Evolutionary conservation across 805 yeast genomes (phyloP).

Genomic region (Wickerhamomyces bisporus): DNA sequence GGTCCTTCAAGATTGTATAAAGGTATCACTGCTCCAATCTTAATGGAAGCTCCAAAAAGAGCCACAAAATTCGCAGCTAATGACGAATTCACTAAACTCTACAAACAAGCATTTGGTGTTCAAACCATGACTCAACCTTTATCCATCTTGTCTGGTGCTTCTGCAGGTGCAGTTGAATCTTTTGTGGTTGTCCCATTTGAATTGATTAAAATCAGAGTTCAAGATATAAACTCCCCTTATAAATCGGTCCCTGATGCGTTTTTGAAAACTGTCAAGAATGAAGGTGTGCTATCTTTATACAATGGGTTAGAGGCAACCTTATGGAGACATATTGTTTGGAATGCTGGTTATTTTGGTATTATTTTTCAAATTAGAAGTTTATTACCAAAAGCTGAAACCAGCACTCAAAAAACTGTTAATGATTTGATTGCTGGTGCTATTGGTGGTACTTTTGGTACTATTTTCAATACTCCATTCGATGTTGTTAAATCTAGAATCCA

Average conservation of each 20-base stretch:
- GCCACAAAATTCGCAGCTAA: conserved; percentile 98
- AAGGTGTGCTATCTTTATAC: conserved; percentile 82
- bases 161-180: conserved; percentile 96
- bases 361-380: conserved; percentile 79
- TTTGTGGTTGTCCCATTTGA: conserved; percentile 98
- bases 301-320: conserved; percentile 95
- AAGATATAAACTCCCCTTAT: conserved; percentile 79
- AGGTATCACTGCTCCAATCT: conserved; percentile 93
- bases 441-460: conserved; percentile 97
- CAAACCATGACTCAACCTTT: conserved; percentile 70
- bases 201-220: conserved; percentile 89
- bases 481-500: conserved; percentile 97
- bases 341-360: conserved; percentile 96
- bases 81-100: conserved; percentile 91
- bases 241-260: conserved; percentile 83
- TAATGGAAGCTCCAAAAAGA: conserved; percentile 99
- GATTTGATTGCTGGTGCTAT: conserved; percentile 90
- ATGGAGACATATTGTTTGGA: conserved; percentile 97
- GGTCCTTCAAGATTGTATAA: conserved; percentile 81
- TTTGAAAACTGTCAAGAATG: conserved; percentile 58
- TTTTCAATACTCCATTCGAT: conserved; percentile 93
- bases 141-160: conserved; percentile 91
- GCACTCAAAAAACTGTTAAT: conserved; percentile 72
- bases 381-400: conserved; percentile 70
- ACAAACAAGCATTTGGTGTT: conserved; percentile 66